A percentile compares a stretch with the other conserved stretches of the same genome.
Evolutionary conservation across 2,329 filamentous ascomycete species (phyloP).

Genomic region (Zymoseptoria crescenta): DNA sequence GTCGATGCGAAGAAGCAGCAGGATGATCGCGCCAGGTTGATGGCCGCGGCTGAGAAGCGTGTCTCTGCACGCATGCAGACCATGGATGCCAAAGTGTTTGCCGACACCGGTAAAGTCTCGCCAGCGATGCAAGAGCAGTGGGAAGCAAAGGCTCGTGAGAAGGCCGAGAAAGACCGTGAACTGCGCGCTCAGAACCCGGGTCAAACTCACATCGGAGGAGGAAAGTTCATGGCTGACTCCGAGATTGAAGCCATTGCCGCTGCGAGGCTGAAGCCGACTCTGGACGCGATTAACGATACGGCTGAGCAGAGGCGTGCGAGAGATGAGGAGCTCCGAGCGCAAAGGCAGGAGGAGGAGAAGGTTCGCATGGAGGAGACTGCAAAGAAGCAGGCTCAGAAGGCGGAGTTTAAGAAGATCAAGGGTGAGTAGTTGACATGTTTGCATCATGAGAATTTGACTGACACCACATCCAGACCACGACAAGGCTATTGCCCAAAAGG

Average conservation of each 20-base stretch:
- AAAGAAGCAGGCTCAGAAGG: slow-evolving; percentile 38
- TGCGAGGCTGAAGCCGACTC: slow-evolving; percentile 67
- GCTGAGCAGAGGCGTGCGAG: slow-evolving; percentile 64
- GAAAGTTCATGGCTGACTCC: slow-evolving; percentile 67
- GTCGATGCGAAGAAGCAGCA: slow-evolving; percentile 67
- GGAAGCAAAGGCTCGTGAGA: slow-evolving; percentile 67
- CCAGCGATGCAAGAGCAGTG: slow-evolving; percentile 64
- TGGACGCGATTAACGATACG: slow-evolving; percentile 77
- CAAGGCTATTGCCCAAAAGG: slow-evolving; percentile 41
- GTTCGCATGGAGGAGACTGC: slow-evolving; percentile 51
- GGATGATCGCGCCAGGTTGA: slow-evolving; percentile 64
- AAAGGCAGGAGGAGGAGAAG: slow-evolving; percentile 58
- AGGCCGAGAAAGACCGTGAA: slow-evolving; percentile 59
- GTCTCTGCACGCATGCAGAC: slow-evolving; percentile 69
- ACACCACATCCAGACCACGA: slow-evolving; percentile 41
- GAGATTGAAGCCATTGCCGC: slow-evolving; percentile 75
- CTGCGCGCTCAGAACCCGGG: slow-evolving; percentile 50
- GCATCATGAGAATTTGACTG: slow-evolving; percentile 1
- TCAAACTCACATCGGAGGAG: slow-evolving; percentile 65
- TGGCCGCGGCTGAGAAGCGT: slow-evolving; percentile 75
- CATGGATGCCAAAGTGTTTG: slow-evolving; percentile 75
- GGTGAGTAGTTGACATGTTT: slow-evolving; percentile 40
- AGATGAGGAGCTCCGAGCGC: slow-evolving; percentile 53
- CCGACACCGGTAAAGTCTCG: slow-evolving; percentile 65
- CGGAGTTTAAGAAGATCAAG: slow-evolving; percentile 43